Evolutionary conservation across 805 yeast species (phyloP).

Genomic region (Kluyveromyces starmeri): DNA sequence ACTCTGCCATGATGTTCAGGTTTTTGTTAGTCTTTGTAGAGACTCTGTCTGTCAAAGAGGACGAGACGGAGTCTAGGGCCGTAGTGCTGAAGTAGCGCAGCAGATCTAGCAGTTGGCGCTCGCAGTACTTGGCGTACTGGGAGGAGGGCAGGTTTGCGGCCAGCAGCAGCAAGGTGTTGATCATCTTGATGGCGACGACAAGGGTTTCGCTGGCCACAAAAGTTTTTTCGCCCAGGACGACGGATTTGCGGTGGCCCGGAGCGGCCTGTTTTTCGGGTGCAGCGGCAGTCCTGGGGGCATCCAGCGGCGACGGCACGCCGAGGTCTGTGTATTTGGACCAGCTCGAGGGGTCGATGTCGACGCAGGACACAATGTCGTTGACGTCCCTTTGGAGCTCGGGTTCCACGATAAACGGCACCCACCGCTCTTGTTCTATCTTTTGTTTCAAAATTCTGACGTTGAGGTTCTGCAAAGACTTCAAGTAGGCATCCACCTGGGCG

Average conservation of each 20-base stretch:
- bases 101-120: slow-evolving; percentile 36
- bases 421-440: slow-evolving; percentile 56
- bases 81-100: slow-evolving; percentile 46
- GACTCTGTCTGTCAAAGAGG: slow-evolving; percentile 15
- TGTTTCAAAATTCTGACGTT: slow-evolving; percentile 38
- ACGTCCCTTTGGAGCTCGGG: slow-evolving; percentile 39
- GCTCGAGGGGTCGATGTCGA: slow-evolving; percentile 35
- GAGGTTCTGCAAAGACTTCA: slow-evolving; percentile 45
- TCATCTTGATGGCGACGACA: slow-evolving; percentile 30
- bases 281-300: neutral
- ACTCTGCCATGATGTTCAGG: slow-evolving; percentile 35
- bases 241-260: slow-evolving; percentile 31
- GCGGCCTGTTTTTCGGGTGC: slow-evolving; percentile 4
- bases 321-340: slow-evolving; percentile 39
- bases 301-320: slow-evolving; percentile 6
- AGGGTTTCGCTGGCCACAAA: slow-evolving; percentile 51
- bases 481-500: slow-evolving; percentile 56
- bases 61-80: slow-evolving; percentile 21
- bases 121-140: slow-evolving; percentile 29
- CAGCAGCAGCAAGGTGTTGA: slow-evolving; percentile 49
- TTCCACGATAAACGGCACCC: slow-evolving; percentile 67
- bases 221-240: slow-evolving; percentile 44
- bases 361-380: slow-evolving; percentile 42
- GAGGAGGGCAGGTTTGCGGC: slow-evolving; percentile 45
- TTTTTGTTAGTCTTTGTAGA: slow-evolving; percentile 26